These are phyloP conservation scores for Epichloe aotearoae DNA, from an alignment of 2,329 filamentous ascomycete species.

Conservation along the genomic window DNA sequence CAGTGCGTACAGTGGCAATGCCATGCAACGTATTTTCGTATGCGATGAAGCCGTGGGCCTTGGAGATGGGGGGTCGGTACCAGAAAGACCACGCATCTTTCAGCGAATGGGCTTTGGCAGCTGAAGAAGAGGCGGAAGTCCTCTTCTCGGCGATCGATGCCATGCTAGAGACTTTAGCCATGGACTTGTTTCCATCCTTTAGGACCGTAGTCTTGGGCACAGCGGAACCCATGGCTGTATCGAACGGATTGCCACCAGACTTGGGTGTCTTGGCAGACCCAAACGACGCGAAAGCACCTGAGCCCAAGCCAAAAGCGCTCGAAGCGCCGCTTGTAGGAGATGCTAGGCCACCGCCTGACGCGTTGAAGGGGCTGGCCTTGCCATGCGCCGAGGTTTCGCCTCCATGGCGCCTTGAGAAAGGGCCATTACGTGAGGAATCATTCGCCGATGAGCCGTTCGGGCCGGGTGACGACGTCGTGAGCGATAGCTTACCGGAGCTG, in stretches of 20 bases:
- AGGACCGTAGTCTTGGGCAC: slow-evolving; percentile 17
- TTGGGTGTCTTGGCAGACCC: slow-evolving; percentile 81
- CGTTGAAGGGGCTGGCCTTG: slow-evolving; percentile 65
- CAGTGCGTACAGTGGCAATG: slow-evolving; percentile 68
- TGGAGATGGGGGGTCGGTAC: slow-evolving; percentile 96
- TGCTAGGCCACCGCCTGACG: slow-evolving; percentile 44
- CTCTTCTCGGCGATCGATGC: slow-evolving; percentile 32
- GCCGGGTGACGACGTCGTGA: slow-evolving; percentile 58
- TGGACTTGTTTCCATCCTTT: slow-evolving; percentile 20
- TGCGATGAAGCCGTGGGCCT: slow-evolving; percentile 74
- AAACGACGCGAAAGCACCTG: slow-evolving; percentile 84
- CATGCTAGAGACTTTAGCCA: slow-evolving; percentile 23
- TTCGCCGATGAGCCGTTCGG: slow-evolving; percentile 35
- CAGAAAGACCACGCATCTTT: slow-evolving; percentile 91
- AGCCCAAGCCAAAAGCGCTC: slow-evolving; percentile 85
- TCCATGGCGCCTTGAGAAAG: slow-evolving; percentile 62
- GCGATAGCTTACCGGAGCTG: slow-evolving; percentile 80
- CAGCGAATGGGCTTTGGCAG: slow-evolving; percentile 40
- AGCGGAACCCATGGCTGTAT: slow-evolving; percentile 48
- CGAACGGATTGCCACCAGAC: slow-evolving; percentile 66
- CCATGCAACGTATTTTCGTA: slow-evolving; percentile 94
- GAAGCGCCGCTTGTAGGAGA: slow-evolving; percentile 49
- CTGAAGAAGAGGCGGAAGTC: slow-evolving; percentile 21
- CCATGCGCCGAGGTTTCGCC: slow-evolving; percentile 58
- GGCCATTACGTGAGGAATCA: slow-evolving; percentile 47